Evolutionary conservation across 179 eudicot genomes (phyloP).

Genomic region (Patellifolia procumbens): DNA sequence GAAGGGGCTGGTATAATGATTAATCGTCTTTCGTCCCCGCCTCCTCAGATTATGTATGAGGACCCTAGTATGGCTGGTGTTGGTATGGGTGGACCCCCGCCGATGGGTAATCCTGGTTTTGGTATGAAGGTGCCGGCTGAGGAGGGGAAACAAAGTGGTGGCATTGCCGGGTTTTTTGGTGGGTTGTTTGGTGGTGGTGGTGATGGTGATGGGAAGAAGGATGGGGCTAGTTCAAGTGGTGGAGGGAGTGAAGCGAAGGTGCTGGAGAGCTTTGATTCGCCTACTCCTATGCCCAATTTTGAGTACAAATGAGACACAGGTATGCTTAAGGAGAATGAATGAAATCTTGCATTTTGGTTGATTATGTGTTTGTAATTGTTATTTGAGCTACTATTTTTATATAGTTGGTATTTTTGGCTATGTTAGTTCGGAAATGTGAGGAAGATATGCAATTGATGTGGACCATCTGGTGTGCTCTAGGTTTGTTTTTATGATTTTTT

Average conservation of each 20-base stretch:
- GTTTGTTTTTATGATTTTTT: too few species aligned
- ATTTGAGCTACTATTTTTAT: too few species aligned
- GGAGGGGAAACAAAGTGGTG: neutral
- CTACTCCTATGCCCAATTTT: constrained; percentile 54
- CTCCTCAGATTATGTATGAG: constrained; percentile 15
- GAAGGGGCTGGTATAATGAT: constrained; percentile 50
- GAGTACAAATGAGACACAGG: constrained; percentile 47
- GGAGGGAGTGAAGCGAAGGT: constrained; percentile 35
- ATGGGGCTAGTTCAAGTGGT: constrained; percentile 13
- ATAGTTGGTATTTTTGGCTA: too few species aligned
- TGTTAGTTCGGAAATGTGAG: too few species aligned
- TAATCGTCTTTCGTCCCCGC: constrained; percentile 23
- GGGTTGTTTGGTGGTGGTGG: constrained; percentile 42
- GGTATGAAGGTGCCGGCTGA: neutral
- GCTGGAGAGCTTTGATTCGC: constrained; percentile 66
- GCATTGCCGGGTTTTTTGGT: constrained; percentile 32
- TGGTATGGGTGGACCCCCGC: neutral
- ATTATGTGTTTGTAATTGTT: too few species aligned
- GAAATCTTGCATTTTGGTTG: too few species aligned
- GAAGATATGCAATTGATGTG: too few species aligned
- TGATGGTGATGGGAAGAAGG: constrained; percentile 41
- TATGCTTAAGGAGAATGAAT: too few species aligned
- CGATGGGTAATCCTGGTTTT: constrained; percentile 8
- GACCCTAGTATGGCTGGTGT: constrained; percentile 21
- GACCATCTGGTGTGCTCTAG: too few species aligned